phyloP scores from a whole-genome alignment of 306 rosid species.

The Begonia masoniana region DNA sequence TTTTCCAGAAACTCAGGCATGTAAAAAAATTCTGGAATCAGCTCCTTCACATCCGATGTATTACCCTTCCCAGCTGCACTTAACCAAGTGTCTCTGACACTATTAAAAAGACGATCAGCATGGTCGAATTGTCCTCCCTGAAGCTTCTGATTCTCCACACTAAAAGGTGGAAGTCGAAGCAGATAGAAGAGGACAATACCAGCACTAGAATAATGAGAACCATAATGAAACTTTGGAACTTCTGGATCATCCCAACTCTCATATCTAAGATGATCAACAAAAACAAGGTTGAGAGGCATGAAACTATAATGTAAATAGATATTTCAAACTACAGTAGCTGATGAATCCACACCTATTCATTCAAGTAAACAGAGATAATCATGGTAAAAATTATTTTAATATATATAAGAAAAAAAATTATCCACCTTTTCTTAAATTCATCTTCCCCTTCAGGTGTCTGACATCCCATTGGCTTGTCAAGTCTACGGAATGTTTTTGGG shows the following conservation, averaged over 20 bases:
- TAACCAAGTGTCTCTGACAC: slow-evolving; percentile 89
- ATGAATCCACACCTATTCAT: neutral
- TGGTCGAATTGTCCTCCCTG: slow-evolving; percentile 99
- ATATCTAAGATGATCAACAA: slow-evolving; percentile 31
- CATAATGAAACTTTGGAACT: slow-evolving; percentile 96
- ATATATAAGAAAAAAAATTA: slow-evolving; percentile 1
- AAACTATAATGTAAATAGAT: slow-evolving; percentile 1
- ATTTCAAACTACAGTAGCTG: neutral
- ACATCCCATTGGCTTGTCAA: slow-evolving; percentile 96
- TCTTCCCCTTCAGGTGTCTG: slow-evolving; percentile 99
- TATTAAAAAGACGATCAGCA: slow-evolving; percentile 99
- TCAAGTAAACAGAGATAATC: neutral
- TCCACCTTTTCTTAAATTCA: slow-evolving; percentile 83
- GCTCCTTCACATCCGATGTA: slow-evolving; percentile 97
- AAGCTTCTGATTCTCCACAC: slow-evolving; percentile 90
- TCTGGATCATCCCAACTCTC: slow-evolving; percentile 99
- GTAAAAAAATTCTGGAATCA: slow-evolving; percentile 97
- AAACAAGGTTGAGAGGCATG: slow-evolving; percentile 1
- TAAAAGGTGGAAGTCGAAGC: slow-evolving; percentile 92
- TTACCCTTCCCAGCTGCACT: slow-evolving; percentile 99
- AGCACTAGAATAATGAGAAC: slow-evolving; percentile 99
- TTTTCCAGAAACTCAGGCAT: slow-evolving; percentile 91
- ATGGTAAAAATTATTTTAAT: neutral
- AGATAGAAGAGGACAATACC: slow-evolving; percentile 98
- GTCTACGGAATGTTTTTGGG: slow-evolving; percentile 80